phyloP scores from a whole-genome alignment of 257 asterid genomes.

The Cruciata laevipes region DNA sequence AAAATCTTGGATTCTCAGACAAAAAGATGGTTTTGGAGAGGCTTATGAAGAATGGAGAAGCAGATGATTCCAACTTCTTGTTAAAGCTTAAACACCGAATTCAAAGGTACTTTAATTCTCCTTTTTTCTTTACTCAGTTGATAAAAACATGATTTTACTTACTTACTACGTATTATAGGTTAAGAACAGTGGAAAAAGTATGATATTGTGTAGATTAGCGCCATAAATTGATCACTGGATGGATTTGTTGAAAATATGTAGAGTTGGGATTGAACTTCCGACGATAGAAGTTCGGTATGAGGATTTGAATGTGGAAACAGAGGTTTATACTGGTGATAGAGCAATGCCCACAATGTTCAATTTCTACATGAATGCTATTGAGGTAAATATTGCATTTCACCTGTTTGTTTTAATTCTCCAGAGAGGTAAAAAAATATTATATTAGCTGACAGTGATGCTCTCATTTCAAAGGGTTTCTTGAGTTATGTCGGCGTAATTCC shows the following conservation, averaged over 20 bases:
- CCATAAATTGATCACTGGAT: no score
- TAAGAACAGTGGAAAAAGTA: no score
- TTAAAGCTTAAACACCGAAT: conserved; percentile 35
- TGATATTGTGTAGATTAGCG: no score
- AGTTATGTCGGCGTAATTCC: not conserved
- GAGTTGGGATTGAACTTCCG: conserved; percentile 7
- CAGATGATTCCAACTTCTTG: conserved; percentile 34
- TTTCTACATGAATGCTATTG: conserved; percentile 3
- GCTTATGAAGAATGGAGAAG: conserved; percentile 25
- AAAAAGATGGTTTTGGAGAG: conserved; percentile 31
- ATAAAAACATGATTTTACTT: no score
- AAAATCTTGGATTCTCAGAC: conserved; percentile 28
- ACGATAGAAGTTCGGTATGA: not conserved
- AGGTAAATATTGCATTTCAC: not conserved
- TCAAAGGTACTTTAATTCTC: conserved; percentile 22
- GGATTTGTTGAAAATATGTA: not conserved
- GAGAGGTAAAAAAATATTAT: not conserved
- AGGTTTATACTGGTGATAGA: not conserved
- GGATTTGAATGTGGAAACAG: conserved; percentile 3
- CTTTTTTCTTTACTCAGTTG: not conserved
- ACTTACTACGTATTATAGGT: no score
- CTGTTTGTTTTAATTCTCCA: not conserved
- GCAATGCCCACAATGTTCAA: conserved; percentile 6
- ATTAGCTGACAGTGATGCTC: not conserved
- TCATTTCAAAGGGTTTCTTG: not conserved